phyloP scores from a whole-genome alignment of 2,329 filamentous ascomycete genomes.

The Hypoxylon sp. region DNA sequence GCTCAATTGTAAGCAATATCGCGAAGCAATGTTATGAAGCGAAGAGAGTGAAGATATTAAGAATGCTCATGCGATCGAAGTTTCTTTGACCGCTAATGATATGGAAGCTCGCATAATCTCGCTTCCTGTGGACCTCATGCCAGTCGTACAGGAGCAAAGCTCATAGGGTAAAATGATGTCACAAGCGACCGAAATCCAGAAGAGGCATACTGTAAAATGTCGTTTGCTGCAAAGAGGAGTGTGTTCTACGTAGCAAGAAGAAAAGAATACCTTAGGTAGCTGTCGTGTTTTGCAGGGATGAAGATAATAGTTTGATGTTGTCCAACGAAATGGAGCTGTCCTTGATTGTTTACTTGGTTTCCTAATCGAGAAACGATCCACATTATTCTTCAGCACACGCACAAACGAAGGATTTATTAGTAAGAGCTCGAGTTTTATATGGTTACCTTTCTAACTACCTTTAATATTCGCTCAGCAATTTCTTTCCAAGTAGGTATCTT shows the following conservation, averaged over 20 bases:
- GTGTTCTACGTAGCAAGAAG: constrained; percentile 6
- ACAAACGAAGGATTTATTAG: neutral
- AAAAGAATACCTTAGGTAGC: neutral
- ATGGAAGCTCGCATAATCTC: constrained; percentile 10
- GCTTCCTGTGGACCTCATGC: constrained; percentile 2
- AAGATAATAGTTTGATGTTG: constrained; percentile 13
- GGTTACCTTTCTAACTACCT: neutral
- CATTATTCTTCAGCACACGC: constrained; percentile 16
- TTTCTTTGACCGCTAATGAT: no score
- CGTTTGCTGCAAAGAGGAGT: constrained; percentile 1
- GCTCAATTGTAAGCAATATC: constrained; percentile 5
- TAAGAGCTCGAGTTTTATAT: neutral
- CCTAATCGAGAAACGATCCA: constrained; percentile 37
- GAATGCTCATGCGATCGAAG: no score
- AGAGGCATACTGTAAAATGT: constrained; percentile 9
- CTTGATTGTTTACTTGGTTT: constrained; percentile 48
- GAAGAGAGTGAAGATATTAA: constrained; percentile 7
- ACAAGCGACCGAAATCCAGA: constrained; percentile 1
- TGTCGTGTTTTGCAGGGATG: constrained; percentile 12
- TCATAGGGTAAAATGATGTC: constrained; percentile 16
- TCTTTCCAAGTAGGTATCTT: no score
- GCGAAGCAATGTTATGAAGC: constrained; percentile 16
- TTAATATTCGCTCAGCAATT: no score
- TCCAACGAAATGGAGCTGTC: constrained; percentile 10
- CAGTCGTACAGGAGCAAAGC: constrained; percentile 3